Base-by-base conservation (phyloP, 495 filamentous ascomycete genomes). In the Penicillium dipodomyicola region DNA sequence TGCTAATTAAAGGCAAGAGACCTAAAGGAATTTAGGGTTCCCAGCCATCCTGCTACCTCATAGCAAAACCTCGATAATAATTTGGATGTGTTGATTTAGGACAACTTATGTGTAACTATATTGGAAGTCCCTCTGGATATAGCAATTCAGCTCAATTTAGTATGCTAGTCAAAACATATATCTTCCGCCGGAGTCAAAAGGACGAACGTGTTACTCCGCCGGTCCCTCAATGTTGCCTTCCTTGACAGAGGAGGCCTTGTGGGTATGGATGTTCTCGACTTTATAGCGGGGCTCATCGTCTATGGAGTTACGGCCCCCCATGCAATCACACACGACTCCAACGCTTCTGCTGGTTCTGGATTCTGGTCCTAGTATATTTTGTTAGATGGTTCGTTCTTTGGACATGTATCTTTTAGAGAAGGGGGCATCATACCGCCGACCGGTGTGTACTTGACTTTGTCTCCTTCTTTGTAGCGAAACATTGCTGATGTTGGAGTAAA, bases 191-290 rank as follows among this genome's bases (percentile, higher is more conserved):
- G 20, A 29, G 12, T 32, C n/a, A 1, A 1, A 49, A 37, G 20
- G 14, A 19, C 25, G 1, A 22, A 32, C 2, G 9, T 22, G 6
- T 37, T 56, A 69, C 50, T 72, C 69, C 1, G 65, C 69, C 27
- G 67, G 69, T 2, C 69, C 69, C 45, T 73, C 20, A 51, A 73
- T 75, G 54, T 69, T 75, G 17, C 54, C 29, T 49, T 75, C 67
- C 56, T 72, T 73, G 20, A 73, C 67, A 4, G 66, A 61, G 5
- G 69, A 71, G 29, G 55, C 60, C 62, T 72, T 73, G 41, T 61
- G 67, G 30, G 69, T 75, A 20, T 67, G 58, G 45, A 49, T 48
- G 39, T 75, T 75, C 51, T 75, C 72, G 49, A 75, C 66, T 64
- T 67, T 65, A 45, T 73, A 73, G 27, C 69, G 65, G 9, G 68